phyloP scores from a whole-genome alignment of 306 rosid genomes.

The Trifolium subterraneum region DNA sequence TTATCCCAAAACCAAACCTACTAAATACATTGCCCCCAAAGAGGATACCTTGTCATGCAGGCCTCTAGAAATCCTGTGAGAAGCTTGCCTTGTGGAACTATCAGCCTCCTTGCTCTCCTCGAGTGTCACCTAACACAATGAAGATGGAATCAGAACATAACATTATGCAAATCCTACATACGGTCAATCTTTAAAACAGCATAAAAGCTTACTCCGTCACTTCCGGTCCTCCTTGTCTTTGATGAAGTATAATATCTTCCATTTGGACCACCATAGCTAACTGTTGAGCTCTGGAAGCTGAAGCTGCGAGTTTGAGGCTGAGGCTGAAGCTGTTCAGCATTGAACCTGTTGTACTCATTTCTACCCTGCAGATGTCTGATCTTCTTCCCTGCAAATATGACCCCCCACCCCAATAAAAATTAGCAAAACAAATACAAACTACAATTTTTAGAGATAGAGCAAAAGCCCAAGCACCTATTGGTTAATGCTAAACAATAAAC shows the following conservation, averaged over 20 bases:
- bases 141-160: constrained; percentile 39
- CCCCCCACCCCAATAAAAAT: background rate
- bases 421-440: constrained; percentile 30
- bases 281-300: constrained; percentile 82
- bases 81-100: constrained; percentile 67
- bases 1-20: constrained; percentile 22
- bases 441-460: background rate
- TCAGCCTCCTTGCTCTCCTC: constrained; percentile 93
- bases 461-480: constrained; percentile 14
- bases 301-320: constrained; percentile 73
- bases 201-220: constrained; percentile 77
- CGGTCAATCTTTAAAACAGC: constrained; percentile 4
- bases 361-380: constrained; percentile 50
- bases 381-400: constrained; percentile 58
- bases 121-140: constrained; percentile 59
- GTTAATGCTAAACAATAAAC: constrained; percentile 24
- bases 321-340: constrained; percentile 39
- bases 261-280: constrained; percentile 68
- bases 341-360: constrained; percentile 39
- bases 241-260: constrained; percentile 79
- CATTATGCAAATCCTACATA: background rate
- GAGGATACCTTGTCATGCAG: constrained; percentile 69
- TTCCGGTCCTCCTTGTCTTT: constrained; percentile 69
- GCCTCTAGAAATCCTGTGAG: constrained; percentile 70
- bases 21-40: constrained; percentile 2